Percentiles rank a stretch among this genome's conserved stretches.
phyloP scores from a whole-genome alignment of 2,329 filamentous ascomycete species.

The Alternaria atra region DNA sequence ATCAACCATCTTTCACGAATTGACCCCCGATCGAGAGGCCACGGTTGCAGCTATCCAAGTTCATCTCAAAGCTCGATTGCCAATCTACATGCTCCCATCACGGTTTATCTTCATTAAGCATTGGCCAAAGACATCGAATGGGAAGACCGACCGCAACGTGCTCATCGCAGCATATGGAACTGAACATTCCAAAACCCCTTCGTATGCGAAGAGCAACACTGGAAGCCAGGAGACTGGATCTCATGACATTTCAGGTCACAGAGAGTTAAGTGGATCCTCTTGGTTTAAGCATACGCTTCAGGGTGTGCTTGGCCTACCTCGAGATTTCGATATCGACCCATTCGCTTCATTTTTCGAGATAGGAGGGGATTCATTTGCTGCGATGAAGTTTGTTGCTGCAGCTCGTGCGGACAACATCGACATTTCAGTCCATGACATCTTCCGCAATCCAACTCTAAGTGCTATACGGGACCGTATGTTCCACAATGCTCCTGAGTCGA shows the following conservation, averaged over 20 bases:
- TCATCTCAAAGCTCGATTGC: not conserved
- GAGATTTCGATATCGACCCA: not conserved
- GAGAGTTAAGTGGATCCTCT: not conserved
- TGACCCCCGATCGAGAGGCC: not conserved
- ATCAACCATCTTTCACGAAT: not conserved
- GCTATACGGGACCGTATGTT: not conserved
- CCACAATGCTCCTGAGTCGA: not conserved
- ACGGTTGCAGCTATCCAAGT: not conserved
- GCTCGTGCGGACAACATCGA: not conserved
- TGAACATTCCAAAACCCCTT: not conserved
- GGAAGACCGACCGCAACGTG: not conserved
- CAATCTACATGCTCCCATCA: not conserved
- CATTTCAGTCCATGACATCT: not conserved
- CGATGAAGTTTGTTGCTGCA: constrained; percentile 40
- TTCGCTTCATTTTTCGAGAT: constrained; percentile 49
- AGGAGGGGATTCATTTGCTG: constrained; percentile 56
- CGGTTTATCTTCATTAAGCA: not conserved
- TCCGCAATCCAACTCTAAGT: not conserved
- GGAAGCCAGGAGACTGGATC: not conserved
- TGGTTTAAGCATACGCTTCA: not conserved
- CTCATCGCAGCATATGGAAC: not conserved
- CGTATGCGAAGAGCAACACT: not conserved
- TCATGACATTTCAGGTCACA: not conserved
- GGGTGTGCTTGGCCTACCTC: not conserved
- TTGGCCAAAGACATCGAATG: not conserved